phyloP scores from a whole-genome alignment of 2,329 filamentous ascomycete genomes.

The Emydomyces testavorans region DNA sequence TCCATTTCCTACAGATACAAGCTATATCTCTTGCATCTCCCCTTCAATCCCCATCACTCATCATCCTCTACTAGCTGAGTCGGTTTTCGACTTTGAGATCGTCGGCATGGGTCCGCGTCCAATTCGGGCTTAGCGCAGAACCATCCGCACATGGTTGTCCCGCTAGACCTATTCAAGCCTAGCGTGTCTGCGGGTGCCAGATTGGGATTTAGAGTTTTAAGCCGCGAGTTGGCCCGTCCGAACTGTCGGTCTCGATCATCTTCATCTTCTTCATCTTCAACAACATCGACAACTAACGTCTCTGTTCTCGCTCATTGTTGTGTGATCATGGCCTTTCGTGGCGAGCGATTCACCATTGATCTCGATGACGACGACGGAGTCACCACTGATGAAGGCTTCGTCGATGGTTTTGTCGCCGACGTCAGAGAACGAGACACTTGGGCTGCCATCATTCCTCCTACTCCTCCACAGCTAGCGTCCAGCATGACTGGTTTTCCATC shows the following conservation, averaged over 20 bases:
- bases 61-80: not conserved
- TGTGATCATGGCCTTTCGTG: constrained; percentile 40
- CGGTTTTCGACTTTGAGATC: not conserved
- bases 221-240: constrained; percentile 12
- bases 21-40: not conserved
- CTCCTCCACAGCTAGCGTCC: constrained; percentile 45
- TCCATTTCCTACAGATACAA: too few relatives aligned
- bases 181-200: constrained; percentile 16
- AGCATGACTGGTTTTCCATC: constrained; percentile 71
- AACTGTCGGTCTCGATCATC: not conserved
- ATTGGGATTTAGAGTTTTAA: constrained; percentile 21
- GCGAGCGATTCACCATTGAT: constrained; percentile 51
- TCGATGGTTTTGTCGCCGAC: constrained; percentile 50
- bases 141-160: constrained; percentile 1
- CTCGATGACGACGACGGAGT: constrained; percentile 45
- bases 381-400: constrained; percentile 24
- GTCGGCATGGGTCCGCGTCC: not conserved
- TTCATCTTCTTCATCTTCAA: not conserved
- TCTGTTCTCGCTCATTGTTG: too few relatives aligned
- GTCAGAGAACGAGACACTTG: constrained; percentile 64
- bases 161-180: constrained; percentile 20
- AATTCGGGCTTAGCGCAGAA: not conserved
- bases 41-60: not conserved
- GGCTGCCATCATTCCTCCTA: constrained; percentile 29
- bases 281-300: too few relatives aligned